Conservation (phyloP, 106 monocot species). For the Iris macrosiphon region DNA sequence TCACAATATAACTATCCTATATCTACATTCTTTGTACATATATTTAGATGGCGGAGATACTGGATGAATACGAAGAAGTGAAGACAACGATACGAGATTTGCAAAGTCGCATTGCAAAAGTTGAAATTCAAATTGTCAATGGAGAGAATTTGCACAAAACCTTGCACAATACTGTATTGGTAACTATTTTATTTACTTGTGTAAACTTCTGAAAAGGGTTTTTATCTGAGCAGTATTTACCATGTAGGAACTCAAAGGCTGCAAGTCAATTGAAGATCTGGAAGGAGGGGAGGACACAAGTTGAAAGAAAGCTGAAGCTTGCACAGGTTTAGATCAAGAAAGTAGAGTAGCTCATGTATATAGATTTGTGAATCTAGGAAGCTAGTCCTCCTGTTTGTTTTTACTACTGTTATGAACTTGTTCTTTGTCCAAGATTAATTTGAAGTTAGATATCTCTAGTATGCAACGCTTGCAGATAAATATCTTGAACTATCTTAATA, state of each 20-base stretch:
- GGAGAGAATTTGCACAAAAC: conserved; percentile 59
- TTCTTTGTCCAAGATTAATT: no score
- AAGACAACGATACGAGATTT: conserved; percentile 27
- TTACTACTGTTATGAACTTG: no score
- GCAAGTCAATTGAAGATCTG: conserved; percentile 17
- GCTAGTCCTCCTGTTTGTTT: no score
- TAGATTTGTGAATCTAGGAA: no score
- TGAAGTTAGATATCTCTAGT: no score
- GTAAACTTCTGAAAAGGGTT: not conserved
- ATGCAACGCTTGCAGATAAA: no score
- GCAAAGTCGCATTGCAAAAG: conserved; percentile 33
- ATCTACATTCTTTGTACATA: not conserved
- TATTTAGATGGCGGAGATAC: conserved; percentile 43
- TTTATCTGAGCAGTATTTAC: not conserved
- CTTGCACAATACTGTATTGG: conserved; percentile 78
- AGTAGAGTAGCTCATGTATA: no score
- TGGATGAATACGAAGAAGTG: conserved; percentile 32
- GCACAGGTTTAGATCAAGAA: no score
- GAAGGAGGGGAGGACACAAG: no score
- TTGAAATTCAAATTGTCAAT: conserved; percentile 44
- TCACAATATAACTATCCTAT: no score
- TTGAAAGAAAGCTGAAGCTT: no score
- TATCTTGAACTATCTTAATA: no score
- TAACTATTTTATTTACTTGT: conserved; percentile 4
- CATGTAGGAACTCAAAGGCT: conserved; percentile 70